These are phyloP conservation scores for Choiromyces venosus DNA, from an alignment of 495 filamentous ascomycete species.

Conservation along the genomic window DNA sequence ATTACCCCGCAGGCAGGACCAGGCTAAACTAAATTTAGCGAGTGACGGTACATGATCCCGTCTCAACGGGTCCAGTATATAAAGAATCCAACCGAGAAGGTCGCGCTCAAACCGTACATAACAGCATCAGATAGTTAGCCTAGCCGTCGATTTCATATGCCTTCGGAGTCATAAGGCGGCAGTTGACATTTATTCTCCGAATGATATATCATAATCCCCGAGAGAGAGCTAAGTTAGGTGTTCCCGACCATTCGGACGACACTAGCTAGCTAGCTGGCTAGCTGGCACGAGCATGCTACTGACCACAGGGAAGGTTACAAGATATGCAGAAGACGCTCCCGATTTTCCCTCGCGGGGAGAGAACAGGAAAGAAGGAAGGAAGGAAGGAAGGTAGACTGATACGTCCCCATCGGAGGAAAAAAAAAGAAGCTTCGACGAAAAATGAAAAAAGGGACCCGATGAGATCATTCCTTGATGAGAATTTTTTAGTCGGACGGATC, in stretches of 20 bases:
- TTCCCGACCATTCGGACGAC: not conserved
- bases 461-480: not conserved
- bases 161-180: not conserved
- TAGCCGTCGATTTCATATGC: not conserved
- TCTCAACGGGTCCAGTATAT: not conserved
- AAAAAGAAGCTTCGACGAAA: not conserved
- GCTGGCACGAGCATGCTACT: not conserved
- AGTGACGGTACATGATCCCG: not conserved
- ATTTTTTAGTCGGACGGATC: too few species aligned
- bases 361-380: not conserved
- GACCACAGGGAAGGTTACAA: not conserved
- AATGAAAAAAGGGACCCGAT: not conserved
- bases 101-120: not conserved
- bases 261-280: too few species aligned
- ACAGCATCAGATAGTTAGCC: not conserved
- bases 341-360: not conserved
- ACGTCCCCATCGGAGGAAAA: not conserved
- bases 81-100: not conserved
- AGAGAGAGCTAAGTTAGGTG: not conserved
- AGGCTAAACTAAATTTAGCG: too few species aligned
- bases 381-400: too few species aligned
- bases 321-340: not conserved
- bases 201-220: not conserved
- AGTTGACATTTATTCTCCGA: not conserved
- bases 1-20: too few species aligned